Evolutionary conservation across 805 yeast genomes (phyloP).

Genomic region (Schizosaccharomyces lindneri): DNA sequence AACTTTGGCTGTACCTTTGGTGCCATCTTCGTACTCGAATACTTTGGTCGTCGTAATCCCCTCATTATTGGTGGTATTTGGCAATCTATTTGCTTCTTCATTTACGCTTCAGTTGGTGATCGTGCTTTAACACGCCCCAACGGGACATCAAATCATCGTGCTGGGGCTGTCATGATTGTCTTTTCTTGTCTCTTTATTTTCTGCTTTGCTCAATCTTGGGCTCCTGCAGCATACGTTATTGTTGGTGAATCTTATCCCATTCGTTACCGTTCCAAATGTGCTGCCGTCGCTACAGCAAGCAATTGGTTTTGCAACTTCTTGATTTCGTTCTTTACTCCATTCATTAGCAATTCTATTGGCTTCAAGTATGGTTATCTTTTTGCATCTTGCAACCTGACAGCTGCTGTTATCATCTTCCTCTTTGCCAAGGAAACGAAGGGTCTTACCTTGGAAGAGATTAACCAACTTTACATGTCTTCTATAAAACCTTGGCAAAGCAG

Average conservation of each 20-base stretch:
- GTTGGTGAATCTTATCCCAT: conserved; percentile 25
- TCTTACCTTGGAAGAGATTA: conserved; percentile 35
- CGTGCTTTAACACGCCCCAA: conserved; percentile 17
- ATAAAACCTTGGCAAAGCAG: conserved; percentile 4
- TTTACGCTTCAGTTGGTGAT: conserved; percentile 24
- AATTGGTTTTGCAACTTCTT: conserved; percentile 22
- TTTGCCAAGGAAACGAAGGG: conserved; percentile 38
- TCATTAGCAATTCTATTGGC: conserved; percentile 33
- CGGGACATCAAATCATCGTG: conserved; percentile 15
- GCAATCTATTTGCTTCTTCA: conserved; percentile 27
- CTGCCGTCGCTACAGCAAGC: conserved; percentile 19
- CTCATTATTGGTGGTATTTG: conserved; percentile 23
- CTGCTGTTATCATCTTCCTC: conserved; percentile 31
- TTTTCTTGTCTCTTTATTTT: conserved; percentile 27
- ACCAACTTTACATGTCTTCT: conserved; percentile 17
- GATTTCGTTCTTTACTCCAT: conserved; percentile 48
- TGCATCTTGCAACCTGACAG: conserved; percentile 27
- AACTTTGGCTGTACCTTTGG: conserved; percentile 28
- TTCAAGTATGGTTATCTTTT: conserved; percentile 39
- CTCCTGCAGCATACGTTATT: conserved; percentile 25
- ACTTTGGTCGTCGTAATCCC: conserved; percentile 25
- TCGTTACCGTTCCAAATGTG: conserved; percentile 16
- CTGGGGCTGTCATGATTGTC: conserved; percentile 26
- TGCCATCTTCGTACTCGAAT: conserved; percentile 26
- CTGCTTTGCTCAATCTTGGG: conserved; percentile 32